Evolutionary conservation across 306 rosid genomes (phyloP), one percentile per base, ranked within the genome.

Genomic region (Rosa chinensis): DNA sequence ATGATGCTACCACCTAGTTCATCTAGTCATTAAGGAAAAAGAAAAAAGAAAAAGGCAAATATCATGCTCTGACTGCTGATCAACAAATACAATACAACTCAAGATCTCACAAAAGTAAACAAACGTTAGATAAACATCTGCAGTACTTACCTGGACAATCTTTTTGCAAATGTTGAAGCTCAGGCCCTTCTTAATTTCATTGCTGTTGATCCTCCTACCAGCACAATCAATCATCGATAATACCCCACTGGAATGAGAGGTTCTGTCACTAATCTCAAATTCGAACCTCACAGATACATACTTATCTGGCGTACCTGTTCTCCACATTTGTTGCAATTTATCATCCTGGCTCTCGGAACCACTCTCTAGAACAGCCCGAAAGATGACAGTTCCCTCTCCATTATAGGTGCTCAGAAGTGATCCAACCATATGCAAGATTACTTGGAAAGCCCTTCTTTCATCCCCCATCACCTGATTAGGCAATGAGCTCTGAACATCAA

Each of bases 361-460:
- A 73, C 75, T 87, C 50, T 77, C 87, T 58, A 44, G 63, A 23
- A 64, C 81, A 59, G 87, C 91, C 48, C 84, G 85, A 77, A 92
- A 89, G 72, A 55, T 43, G 80, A 89, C 82, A 40, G 77, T 81
- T 70, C 85, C 83, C 17, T 86, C 89, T 74, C 88, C 77, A 0
- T 82, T 77, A 74, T 83, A 45, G n/a, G 79, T 42, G 79, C 82
- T 85, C 78, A 90, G 73, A 21, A 92, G 85, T 81, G 85, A 82
- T 17, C 95, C 96, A 59, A 89, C 83, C 87, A 92, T 86, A 74
- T 90, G 97, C 86, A 92, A 73, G 73, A 92, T 88, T 44, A 92
- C 92, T 84, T 89, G 96, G 77, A 92, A 92, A 49, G 89, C 74
- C 89, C 97, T 86, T 66, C 85, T 83, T 63, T 89, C 96, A n/a